Conservation (phyloP, 73 alveolate genomes). For the Uronychia setigera region DNA sequence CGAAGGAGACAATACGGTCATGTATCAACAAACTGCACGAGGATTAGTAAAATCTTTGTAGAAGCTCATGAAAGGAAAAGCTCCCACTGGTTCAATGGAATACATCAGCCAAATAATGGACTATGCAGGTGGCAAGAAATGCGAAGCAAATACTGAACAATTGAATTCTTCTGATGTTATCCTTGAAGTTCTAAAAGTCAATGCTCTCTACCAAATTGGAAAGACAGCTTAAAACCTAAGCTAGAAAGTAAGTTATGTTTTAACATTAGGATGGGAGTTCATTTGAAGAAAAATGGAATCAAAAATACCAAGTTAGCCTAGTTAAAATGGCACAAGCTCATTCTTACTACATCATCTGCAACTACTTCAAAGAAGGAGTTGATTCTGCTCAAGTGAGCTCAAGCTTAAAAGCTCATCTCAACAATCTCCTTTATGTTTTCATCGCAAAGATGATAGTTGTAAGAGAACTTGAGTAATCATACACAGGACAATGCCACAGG, state of each 20-base stretch:
- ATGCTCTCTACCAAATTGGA: slow-evolving; percentile 50
- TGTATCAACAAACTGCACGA: slow-evolving; percentile 63
- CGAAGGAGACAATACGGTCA: slow-evolving; percentile 66
- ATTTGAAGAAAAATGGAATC: slow-evolving; percentile 45
- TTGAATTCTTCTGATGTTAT: neutral
- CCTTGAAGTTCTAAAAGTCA: slow-evolving; percentile 33
- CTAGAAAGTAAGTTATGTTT: neutral
- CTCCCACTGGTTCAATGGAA: slow-evolving; percentile 12
- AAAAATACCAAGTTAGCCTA: slow-evolving; percentile 37
- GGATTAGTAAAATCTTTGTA: slow-evolving; percentile 35
- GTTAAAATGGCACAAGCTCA: slow-evolving; percentile 44
- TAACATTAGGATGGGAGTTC: slow-evolving; percentile 34
- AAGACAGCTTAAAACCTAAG: slow-evolving; percentile 16
- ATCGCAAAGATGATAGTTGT: neutral
- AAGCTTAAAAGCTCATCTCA: neutral
- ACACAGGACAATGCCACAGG: no score
- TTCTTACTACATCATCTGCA: slow-evolving; percentile 48
- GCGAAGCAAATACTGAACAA: slow-evolving; percentile 1
- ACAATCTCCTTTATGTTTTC: neutral
- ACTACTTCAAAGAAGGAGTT: slow-evolving; percentile 37
- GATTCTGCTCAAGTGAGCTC: neutral
- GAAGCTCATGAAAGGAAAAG: slow-evolving; percentile 33
- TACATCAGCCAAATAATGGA: slow-evolving; percentile 38
- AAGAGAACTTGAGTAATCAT: no score
- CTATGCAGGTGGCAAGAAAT: slow-evolving; percentile 13